Evolutionary conservation across 2,329 filamentous ascomycete species (phyloP), one percentile per base, ranked within the genome.

Genomic region (Gyromitra esculenta): DNA sequence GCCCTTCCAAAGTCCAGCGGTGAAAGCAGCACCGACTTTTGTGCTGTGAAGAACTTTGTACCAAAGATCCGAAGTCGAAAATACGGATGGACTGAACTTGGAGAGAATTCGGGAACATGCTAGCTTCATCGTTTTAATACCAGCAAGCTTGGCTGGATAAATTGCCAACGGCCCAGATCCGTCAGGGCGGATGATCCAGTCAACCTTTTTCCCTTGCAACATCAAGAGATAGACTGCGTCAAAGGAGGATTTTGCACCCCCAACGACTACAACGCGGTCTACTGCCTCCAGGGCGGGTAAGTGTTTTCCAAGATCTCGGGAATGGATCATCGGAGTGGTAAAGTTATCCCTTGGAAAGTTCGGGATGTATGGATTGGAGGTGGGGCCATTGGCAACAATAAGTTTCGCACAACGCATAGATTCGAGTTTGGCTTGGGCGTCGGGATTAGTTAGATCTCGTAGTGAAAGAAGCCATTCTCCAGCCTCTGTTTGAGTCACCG

Each of bases 191-290:
- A 91, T 88, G 3, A 91, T 84, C 86, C 89, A 88, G 50, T 90
- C 85, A 0, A 90, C 89, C 64, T 86, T 82, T 41, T 87, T 83
- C 0, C 88, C 88, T 45, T 85, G 84, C 3, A 84, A 84, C 1
- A 87, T 89, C 79, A 88, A 89, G 0, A 87, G 85, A 78, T 91
- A 91, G 0, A 89, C 88, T 8, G 87, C 86, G 82, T 92, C 90
- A 85, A 87, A 91, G 0, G 88, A 89, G 1, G 87, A 89, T 81
- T 92, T 92, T 3, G 86, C 87, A 1, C 86, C 88, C 1, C 90
- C 90, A 9, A 91, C 85, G 0, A 92, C 86, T 0, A 87, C 86
- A 3, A 85, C 81, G 9, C 37, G 31, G 31, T 76, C 82, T 21
- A 86, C 83, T 0, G 82, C 82, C 65, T 84, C 85, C 87, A 83